Evolutionary conservation across 805 yeast species (phyloP), one percentile per base, ranked within the genome.

Genomic region (Ogataea populi-albae): DNA sequence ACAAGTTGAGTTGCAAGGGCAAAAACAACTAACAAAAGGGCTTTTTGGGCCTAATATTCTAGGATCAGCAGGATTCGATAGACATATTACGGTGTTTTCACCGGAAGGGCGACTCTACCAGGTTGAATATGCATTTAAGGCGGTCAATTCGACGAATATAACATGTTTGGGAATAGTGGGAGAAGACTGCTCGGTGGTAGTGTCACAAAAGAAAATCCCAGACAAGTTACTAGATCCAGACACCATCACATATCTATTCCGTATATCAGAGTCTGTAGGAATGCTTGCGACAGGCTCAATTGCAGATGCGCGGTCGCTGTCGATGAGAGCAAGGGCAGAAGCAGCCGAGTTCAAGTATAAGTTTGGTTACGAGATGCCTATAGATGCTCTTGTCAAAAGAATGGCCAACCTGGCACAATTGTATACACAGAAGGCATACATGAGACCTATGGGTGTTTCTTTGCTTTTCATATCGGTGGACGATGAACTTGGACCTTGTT

Each of bases 81-180:
- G 98, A 71, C 98, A 93, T 64, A 93, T 93, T 62, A 93, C 98
- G 19, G 89, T 93, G 54, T 93, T 93, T 69, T 91, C 98, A 25
- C 98, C 98, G 15, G 98, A 93, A 61, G 98, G 98, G 30, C 81
- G 98, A 64, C 73, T 93, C 43, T 93, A 84, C 66, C 98, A 93
- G 67, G 98, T 91, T 23, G 98, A 93, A 63, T 93, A 93, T 59
- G 98, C 98, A 5, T 89, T 89, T 71, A 89, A 93, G 62, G 98
- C 98, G 4, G 88, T 93, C 60, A 93, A 88, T 56, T 79, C 94
- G 30, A 79, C 96, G 40, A 91, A 86, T 61, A 78, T 93, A 56
- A 93, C 96, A 28, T 84, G 94, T 18, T 57, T 93, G 38, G 98
- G 89, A 12, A 73, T 93, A 43, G 77, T 84, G 32, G 98, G 98